Base-by-base conservation (phyloP, 2,329 filamentous ascomycete species). In the Colletotrichum gloeosporioides region DNA sequence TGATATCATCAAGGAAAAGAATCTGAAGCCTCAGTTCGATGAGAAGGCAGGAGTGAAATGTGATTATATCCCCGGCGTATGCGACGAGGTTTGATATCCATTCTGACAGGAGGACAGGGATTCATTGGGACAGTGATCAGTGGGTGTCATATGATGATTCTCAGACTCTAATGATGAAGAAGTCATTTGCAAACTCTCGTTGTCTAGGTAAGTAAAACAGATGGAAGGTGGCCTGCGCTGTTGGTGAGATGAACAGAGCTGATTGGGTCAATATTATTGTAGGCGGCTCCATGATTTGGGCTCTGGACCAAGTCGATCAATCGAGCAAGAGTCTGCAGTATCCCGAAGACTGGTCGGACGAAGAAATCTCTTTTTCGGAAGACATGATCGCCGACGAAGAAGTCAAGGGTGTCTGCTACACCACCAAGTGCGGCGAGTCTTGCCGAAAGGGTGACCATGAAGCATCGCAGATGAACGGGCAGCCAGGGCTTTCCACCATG, bases 131-230 rank as follows among this genome's bases (percentile, higher is more conserved):
- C 16, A 57, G 44, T 29, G 49, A 72, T 7, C 62, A 67, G 9
- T 85, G 84, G 83, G 77, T 84, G 1, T 73, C 80, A 0, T 84
- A 79, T 69, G 83, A 85, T 66, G 82, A 84, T 55, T 78, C 57
- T 8, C n/a, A 73, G 25, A 73, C 71, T 16, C 36, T 73, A 3
- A 32, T 53, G 53, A 55, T 29, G 27, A 73, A 61, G 55, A 69
- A 34, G n/a, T 22, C 57, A 31, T 73, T 68, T 53, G 71, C 71
- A 25, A 73, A 73, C 65, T 68, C 63, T 29, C 53, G 57, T n/a
- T 73, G 71, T 10, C n/a, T 73, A 53, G 71, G 69, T 57, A 27
- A 55, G 27, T 31, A 63, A 6, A 64, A 62, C 10, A 13, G 29
- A 16, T 62, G 59, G 59, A 13, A 62, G 18, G 59, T 32, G 13